Percentiles rank a stretch among this genome's conserved stretches.
phyloP scores from a whole-genome alignment of 2,329 filamentous ascomycete species.

The Didymosphaeria variabile region DNA sequence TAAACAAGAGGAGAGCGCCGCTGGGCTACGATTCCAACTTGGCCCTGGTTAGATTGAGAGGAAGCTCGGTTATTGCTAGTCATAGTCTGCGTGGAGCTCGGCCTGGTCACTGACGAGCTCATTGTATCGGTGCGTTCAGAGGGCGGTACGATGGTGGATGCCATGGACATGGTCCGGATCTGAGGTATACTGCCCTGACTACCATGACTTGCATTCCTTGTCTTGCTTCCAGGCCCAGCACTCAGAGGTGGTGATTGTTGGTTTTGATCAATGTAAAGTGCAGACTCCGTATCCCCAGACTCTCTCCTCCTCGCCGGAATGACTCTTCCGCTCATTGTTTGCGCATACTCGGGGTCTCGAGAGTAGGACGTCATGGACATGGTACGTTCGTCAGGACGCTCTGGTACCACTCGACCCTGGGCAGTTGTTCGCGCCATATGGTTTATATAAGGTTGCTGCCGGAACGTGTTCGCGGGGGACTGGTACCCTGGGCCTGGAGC shows the following conservation, averaged over 20 bases:
- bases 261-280: constrained; percentile 28
- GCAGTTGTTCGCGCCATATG: constrained; percentile 82
- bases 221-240: constrained; percentile 43
- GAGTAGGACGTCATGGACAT: constrained; percentile 94
- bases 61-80: constrained; percentile 49
- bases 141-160: constrained; percentile 77
- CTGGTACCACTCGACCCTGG: constrained; percentile 89
- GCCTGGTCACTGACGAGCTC: constrained; percentile 57
- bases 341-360: constrained; percentile 77
- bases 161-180: constrained; percentile 88
- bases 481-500: constrained; percentile 53
- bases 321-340: constrained; percentile 91
- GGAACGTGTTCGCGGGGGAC: constrained; percentile 77
- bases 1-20: constrained; percentile 85
- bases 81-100: constrained; percentile 48
- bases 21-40: constrained; percentile 62
- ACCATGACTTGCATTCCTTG: constrained; percentile 48
- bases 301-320: constrained; percentile 80
- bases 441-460: constrained; percentile 77
- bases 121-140: constrained; percentile 69
- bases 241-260: constrained; percentile 32
- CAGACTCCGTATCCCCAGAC: constrained; percentile 52
- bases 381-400: constrained; percentile 88
- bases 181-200: constrained; percentile 46
- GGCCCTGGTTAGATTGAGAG: constrained; percentile 53